These are phyloP conservation scores for Grigorovia humatica DNA, from an alignment of 805 yeast genomes.

Conservation along the genomic window DNA sequence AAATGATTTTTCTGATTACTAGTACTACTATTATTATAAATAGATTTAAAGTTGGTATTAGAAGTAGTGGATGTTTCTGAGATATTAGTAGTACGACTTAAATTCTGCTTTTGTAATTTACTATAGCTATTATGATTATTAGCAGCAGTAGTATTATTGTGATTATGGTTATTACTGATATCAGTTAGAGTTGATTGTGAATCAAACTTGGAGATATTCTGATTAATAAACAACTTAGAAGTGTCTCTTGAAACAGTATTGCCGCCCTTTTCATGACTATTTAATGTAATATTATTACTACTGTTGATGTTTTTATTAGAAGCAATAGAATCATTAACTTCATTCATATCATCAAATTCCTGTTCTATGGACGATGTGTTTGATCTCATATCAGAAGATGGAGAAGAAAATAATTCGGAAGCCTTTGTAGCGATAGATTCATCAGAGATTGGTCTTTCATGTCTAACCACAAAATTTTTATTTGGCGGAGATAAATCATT, in stretches of 20 bases:
- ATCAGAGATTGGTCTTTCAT: conserved; percentile 24
- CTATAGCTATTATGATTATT: not conserved
- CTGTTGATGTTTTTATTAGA: not conserved
- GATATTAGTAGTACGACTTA: too few species aligned
- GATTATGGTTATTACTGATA: not conserved
- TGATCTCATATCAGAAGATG: conserved; percentile 19
- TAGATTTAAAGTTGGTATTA: not conserved
- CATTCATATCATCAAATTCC: conserved; percentile 10
- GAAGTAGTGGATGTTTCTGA: not conserved
- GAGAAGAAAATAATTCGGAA: conserved; percentile 23
- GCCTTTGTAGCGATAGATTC: conserved; percentile 24
- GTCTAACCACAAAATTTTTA: conserved; percentile 10
- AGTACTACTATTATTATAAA: not conserved
- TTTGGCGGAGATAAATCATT: conserved; percentile 18
- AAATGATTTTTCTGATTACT: not conserved
- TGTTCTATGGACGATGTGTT: conserved; percentile 22
- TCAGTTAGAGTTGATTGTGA: not conserved
- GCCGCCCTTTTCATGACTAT: not conserved
- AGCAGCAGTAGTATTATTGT: not conserved
- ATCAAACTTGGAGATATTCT: not conserved
- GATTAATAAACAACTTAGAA: conserved; percentile 1
- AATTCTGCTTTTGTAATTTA: not conserved
- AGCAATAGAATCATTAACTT: too few species aligned
- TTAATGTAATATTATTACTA: too few species aligned
- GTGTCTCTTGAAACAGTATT: conserved; percentile 3